Conservation (phyloP, 345 rosid species). For the Eucalyptus urophylla region DNA sequence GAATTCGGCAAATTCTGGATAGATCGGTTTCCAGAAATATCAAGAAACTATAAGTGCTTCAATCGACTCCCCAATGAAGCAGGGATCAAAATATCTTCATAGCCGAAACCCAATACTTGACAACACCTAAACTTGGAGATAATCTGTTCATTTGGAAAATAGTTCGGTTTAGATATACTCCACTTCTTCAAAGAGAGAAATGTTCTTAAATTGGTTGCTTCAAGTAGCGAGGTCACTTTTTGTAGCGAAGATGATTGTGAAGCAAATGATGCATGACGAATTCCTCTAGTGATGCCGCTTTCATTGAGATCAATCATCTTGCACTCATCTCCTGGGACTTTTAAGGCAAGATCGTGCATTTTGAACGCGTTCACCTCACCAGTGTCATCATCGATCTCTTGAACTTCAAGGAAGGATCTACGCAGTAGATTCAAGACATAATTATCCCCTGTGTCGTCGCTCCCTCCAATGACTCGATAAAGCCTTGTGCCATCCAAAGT, state of each 20-base stretch:
- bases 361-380: background rate
- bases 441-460: background rate
- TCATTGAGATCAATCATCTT: background rate
- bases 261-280: background rate
- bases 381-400: background rate
- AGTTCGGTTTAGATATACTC: accelerated
- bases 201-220: background rate
- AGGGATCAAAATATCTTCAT: accelerated
- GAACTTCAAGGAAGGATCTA: background rate
- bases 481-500: slow-evolving; percentile 18
- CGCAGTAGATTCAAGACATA: background rate
- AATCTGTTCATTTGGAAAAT: background rate
- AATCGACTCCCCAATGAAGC: accelerated
- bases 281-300: accelerated
- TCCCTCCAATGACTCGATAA: background rate
- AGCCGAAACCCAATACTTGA: accelerated
- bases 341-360: background rate
- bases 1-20: background rate
- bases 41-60: background rate
- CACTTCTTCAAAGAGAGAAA: accelerated
- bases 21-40: accelerated
- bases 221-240: background rate
- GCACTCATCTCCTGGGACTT: background rate
- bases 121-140: background rate
- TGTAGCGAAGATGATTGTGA: accelerated